phyloP scores from a whole-genome alignment of 306 rosid species.

The Vigna hirtella region DNA sequence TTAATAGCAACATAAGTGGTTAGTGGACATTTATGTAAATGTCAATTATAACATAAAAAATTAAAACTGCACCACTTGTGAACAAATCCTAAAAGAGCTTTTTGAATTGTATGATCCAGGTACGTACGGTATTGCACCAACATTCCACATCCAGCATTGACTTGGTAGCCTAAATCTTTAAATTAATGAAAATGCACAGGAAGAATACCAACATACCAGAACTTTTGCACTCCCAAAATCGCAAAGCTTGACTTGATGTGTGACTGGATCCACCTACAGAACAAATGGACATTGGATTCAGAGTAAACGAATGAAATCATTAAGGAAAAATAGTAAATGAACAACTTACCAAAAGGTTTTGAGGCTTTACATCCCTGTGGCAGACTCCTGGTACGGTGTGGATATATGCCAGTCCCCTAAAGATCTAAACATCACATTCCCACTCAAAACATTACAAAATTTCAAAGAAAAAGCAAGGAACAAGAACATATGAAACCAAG shows the following conservation, averaged over 20 bases:
- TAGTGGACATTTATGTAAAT: slow-evolving; percentile 11
- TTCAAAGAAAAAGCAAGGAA: slow-evolving; percentile 20
- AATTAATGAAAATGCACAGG: slow-evolving; percentile 20
- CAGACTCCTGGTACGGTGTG: slow-evolving; percentile 90
- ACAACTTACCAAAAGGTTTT: slow-evolving; percentile 81
- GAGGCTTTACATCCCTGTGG: slow-evolving; percentile 96
- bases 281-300: slow-evolving; percentile 30
- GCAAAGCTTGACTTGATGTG: slow-evolving; percentile 95
- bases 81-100: slow-evolving; percentile 36
- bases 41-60: slow-evolving; percentile 27
- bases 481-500: slow-evolving; percentile 17
- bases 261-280: slow-evolving; percentile 83
- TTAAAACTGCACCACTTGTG: slow-evolving; percentile 14
- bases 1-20: slow-evolving; percentile 3
- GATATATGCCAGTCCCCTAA: slow-evolving; percentile 93
- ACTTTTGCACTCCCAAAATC: slow-evolving; percentile 98
- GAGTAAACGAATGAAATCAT: slow-evolving; percentile 17
- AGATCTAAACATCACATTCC: slow-evolving; percentile 62
- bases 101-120: slow-evolving; percentile 5
- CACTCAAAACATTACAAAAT: slow-evolving; percentile 35
- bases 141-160: background rate
- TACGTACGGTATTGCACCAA: slow-evolving; percentile 17
- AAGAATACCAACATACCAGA: slow-evolving; percentile 63
- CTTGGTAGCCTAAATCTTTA: background rate
- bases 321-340: slow-evolving; percentile 27